phyloP scores from a whole-genome alignment of 805 yeast genomes.

The Kodamaea neixiangensis region DNA sequence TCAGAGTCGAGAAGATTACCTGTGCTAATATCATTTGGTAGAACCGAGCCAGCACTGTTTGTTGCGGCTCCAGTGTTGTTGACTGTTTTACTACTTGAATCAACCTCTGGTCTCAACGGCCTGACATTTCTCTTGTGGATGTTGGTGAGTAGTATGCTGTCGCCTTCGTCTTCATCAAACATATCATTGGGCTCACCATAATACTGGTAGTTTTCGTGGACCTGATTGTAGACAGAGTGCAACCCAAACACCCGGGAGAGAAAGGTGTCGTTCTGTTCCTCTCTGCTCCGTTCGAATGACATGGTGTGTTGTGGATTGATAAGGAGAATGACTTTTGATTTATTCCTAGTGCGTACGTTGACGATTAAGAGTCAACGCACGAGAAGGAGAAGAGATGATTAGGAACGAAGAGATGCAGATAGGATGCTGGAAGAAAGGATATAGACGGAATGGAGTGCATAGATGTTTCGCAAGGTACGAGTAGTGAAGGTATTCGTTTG shows the following conservation, averaged over 20 bases:
- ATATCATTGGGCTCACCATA: conserved; percentile 20
- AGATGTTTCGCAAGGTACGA: too few species aligned
- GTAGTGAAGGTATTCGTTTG: too few species aligned
- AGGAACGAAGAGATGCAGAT: too few species aligned
- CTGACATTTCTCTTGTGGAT: conserved; percentile 3
- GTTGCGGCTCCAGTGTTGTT: background rate
- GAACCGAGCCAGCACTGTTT: background rate
- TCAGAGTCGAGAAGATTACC: conserved; percentile 9
- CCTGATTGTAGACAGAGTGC: conserved; percentile 44
- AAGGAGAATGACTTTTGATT: conserved; percentile 1
- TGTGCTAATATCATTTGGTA: background rate
- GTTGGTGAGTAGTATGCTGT: conserved; percentile 10
- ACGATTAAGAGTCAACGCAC: background rate
- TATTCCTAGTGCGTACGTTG: background rate
- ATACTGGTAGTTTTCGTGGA: conserved; percentile 40
- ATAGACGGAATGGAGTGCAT: too few species aligned
- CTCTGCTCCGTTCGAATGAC: conserved; percentile 3
- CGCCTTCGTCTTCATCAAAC: conserved; percentile 8
- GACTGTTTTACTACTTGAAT: background rate
- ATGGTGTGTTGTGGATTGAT: background rate
- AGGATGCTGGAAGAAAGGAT: too few species aligned
- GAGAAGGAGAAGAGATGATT: too few species aligned
- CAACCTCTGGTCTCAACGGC: background rate
- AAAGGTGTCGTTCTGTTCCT: conserved; percentile 49
- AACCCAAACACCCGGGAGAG: conserved; percentile 65